Base-by-base conservation (phyloP, 164 flowering plant genomes). In the Stephania cephalantha region DNA sequence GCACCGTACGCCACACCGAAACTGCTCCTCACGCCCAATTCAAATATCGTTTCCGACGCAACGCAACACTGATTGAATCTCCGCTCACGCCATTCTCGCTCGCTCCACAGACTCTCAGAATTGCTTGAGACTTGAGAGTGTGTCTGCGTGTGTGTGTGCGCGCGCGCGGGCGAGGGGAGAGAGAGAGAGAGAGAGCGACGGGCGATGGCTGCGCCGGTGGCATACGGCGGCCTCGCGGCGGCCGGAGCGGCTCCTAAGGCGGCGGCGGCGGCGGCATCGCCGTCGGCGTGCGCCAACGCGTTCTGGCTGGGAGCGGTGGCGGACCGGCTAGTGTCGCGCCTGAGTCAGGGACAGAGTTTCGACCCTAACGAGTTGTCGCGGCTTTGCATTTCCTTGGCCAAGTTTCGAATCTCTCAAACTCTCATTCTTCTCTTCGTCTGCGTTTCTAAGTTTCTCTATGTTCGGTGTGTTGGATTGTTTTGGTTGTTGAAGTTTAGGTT, bases 381-480 rank as follows among this genome's bases (percentile, higher is more conserved):
- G 50, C 86, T 85, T 76, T 86, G 87, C 67, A 85, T 88, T 70
- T 76, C 89, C 45, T 81, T 88, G 12, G 78, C 92, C 65, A 83
- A 90, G 92, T 84, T 52, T 6, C n/a, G 7, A 17, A 15, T 35
- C 42, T 35, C 20, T 68, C 7, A 18, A 9, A 18, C 25, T 69
- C 44, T 46, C 63, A 46, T 55, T 52, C 44, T 50, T 8, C 15
- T 9, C 55, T 50, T 50, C 11, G 55, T 50, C 9, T 2, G 55
- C 12, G 11, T 50, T 9, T 15, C 15, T 50, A 10, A 50, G 3
- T 50, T 9, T 11, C 12, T 50, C 15, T 50, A 7, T 15, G 55
- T 50, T 8, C 4, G 15, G 12, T 9, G 55, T 50, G 11, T 50
- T 50, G 55, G 4, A 15, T 50, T 50, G 11, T 50, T 50, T 50